A percentile compares a stretch with the other conserved stretches of the same genome.
Evolutionary conservation across 139 green algal species (phyloP).

Genomic region (Volvox reticuliferus): DNA sequence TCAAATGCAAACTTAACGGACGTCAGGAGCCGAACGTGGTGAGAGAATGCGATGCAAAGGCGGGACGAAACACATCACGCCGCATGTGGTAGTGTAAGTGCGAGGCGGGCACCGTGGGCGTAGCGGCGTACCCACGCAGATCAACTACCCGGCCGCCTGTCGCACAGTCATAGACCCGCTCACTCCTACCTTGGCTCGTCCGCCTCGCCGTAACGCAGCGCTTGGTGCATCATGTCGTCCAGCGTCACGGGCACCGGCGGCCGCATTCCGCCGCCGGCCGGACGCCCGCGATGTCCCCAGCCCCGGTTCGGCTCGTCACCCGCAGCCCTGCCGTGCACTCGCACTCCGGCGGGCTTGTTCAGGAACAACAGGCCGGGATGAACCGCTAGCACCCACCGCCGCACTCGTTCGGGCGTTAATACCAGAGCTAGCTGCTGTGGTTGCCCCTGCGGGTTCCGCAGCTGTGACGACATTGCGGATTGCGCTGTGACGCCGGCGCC

Average conservation of each 20-base stretch:
- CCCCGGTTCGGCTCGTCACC: neutral
- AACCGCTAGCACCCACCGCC: slow-evolving; percentile 32
- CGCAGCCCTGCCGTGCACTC: slow-evolving; percentile 62
- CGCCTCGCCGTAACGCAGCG: slow-evolving; percentile 33
- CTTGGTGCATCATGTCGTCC: slow-evolving; percentile 50
- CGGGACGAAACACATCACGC: no score
- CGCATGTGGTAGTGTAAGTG: no score
- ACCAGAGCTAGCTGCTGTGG: neutral
- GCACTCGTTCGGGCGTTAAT: slow-evolving; percentile 20
- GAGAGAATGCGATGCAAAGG: no score
- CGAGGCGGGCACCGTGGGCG: no score
- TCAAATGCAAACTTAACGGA: no score
- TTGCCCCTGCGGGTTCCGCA: neutral
- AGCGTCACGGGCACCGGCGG: slow-evolving; percentile 33
- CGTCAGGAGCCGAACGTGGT: no score
- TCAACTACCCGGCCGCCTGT: no score
- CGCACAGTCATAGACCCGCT: no score
- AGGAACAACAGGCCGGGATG: slow-evolving; percentile 66
- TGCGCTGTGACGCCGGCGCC: no score
- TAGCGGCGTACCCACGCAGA: no score
- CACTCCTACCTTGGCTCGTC: slow-evolving; percentile 46
- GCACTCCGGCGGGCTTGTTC: slow-evolving; percentile 78
- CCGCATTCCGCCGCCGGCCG: slow-evolving; percentile 32
- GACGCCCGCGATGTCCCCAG: neutral
- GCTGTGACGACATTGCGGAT: neutral